These are phyloP conservation scores for Trypanosoma cruzi DNA, from an alignment of 208 protist species.

Conservation along the genomic window DNA sequence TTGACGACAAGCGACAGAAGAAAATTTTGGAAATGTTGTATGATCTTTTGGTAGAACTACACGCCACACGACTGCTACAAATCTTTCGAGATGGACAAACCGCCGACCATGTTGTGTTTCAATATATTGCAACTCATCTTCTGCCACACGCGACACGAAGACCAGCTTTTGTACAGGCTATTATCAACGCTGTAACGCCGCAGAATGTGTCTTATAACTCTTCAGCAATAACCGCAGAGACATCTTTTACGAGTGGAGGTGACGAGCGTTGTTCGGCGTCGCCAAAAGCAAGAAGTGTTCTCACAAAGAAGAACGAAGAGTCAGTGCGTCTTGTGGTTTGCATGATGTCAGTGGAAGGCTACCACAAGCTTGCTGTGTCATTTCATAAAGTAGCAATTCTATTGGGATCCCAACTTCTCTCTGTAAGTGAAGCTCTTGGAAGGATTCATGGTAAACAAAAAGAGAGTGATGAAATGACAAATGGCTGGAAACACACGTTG, in stretches of 20 bases:
- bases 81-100: slow-evolving; percentile 24
- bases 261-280: neutral
- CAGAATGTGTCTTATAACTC: slow-evolving; percentile 15
- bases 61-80: slow-evolving; percentile 32
- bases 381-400: slow-evolving; percentile 33
- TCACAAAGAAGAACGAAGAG: slow-evolving; percentile 20
- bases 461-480: neutral
- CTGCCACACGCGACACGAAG: slow-evolving; percentile 19
- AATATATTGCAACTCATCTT: slow-evolving; percentile 29
- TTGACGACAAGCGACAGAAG: slow-evolving; percentile 2
- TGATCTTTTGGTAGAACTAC: slow-evolving; percentile 30
- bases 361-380: slow-evolving; percentile 25
- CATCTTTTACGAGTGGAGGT: neutral
- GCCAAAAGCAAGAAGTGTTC: slow-evolving; percentile 7
- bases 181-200: slow-evolving; percentile 28
- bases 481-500: slow-evolving; percentile 15
- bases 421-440: slow-evolving; percentile 9
- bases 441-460: neutral
- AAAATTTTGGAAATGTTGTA: slow-evolving; percentile 20
- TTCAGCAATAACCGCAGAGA: neutral
- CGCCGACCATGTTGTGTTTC: slow-evolving; percentile 17
- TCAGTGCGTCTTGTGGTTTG: slow-evolving; percentile 21
- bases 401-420: slow-evolving; percentile 27
- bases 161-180: slow-evolving; percentile 24
- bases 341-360: slow-evolving; percentile 33